Evolutionary conservation across 768 basidiomycete species (phyloP).

Genomic region (Russula earlei): DNA sequence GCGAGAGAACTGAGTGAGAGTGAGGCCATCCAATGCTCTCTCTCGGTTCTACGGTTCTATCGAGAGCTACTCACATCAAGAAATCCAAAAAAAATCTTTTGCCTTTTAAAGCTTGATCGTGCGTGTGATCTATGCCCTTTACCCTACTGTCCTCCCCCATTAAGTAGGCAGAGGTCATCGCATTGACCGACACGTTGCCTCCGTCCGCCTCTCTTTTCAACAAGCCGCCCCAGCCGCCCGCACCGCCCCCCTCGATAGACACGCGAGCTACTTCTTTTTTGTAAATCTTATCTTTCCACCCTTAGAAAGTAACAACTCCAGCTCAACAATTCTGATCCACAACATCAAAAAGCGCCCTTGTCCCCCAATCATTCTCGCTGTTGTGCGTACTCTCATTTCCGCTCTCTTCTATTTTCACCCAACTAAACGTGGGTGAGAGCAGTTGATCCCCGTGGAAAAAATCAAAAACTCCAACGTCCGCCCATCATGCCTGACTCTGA

Average conservation of each 20-base stretch:
- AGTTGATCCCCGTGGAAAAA: slow-evolving; percentile 16
- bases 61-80: too few species aligned
- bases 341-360: background rate
- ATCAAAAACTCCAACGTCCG: background rate
- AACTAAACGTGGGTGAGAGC: slow-evolving; percentile 4
- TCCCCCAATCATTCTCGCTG: background rate
- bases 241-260: background rate
- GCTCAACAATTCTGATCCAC: background rate
- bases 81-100: too few species aligned
- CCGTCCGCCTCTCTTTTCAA: background rate
- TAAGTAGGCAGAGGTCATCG: too few species aligned
- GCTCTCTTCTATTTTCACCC: background rate
- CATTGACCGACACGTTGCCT: background rate
- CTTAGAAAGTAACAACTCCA: background rate
- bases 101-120: slow-evolving; percentile 7
- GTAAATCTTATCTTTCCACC: slow-evolving; percentile 2
- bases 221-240: background rate
- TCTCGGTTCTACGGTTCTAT: slow-evolving; percentile 5
- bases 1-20: too few species aligned
- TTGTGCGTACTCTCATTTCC: slow-evolving; percentile 4
- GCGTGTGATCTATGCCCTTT: background rate
- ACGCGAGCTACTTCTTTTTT: background rate
- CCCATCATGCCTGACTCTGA: slow-evolving; percentile 17
- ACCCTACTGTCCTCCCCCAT: too few species aligned
- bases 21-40: too few species aligned